phyloP scores from a whole-genome alignment of 2,329 filamentous ascomycete genomes.

The Talaromyces sp. region DNA sequence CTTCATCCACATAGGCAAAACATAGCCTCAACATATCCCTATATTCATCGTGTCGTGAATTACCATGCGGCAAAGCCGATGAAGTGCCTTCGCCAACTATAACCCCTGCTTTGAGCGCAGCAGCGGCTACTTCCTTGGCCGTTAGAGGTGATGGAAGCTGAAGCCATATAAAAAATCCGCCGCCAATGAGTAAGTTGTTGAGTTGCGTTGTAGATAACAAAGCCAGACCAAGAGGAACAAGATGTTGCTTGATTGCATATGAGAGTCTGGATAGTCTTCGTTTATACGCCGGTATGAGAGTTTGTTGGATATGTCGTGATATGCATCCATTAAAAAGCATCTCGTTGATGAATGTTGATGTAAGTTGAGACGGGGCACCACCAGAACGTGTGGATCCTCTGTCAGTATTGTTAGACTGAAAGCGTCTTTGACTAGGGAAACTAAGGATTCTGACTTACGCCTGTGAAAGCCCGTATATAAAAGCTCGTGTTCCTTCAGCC shows the following conservation, averaged over 20 bases:
- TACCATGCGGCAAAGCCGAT: neutral
- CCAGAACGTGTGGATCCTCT: constrained; percentile 4
- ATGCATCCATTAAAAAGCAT: constrained; percentile 1
- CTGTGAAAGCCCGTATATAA: neutral
- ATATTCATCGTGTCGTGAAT: neutral
- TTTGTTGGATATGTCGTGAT: neutral
- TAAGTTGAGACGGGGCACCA: neutral
- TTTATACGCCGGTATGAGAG: neutral
- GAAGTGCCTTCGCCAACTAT: neutral
- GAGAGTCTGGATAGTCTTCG: neutral
- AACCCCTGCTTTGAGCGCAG: neutral
- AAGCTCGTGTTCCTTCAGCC: constrained; percentile 32
- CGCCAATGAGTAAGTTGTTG: neutral
- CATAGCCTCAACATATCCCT: neutral
- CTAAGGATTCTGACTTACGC: neutral
- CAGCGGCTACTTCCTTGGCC: neutral
- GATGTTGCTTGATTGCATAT: neutral
- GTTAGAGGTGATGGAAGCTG: neutral
- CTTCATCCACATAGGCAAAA: constrained; percentile 2
- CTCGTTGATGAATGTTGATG: constrained; percentile 3
- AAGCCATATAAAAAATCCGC: constrained; percentile 6
- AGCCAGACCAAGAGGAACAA: neutral
- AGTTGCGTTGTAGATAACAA: neutral
- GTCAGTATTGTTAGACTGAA: neutral
- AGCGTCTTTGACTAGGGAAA: too few species aligned